Percentiles rank a stretch among this genome's conserved stretches.
These are phyloP conservation scores for Luvunga scandens DNA, from an alignment of 345 rosid species.

Conservation along the genomic window DNA sequence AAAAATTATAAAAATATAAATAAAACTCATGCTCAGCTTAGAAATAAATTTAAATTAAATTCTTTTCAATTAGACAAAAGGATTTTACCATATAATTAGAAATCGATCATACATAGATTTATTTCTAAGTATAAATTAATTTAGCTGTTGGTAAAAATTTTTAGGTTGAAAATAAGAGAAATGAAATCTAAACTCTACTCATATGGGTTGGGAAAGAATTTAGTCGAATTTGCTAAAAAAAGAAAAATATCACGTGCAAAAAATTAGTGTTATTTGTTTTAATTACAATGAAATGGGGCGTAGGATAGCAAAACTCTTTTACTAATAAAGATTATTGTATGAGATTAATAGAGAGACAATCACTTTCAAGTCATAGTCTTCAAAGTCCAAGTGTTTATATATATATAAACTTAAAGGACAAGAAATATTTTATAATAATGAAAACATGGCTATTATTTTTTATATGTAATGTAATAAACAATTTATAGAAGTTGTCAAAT, in stretches of 20 bases:
- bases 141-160: too few species aligned
- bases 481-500: constrained; percentile 17
- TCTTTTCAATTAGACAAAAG: constrained; percentile 4
- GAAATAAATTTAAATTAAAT: too few species aligned
- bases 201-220: too few species aligned
- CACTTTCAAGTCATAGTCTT: constrained; percentile 41
- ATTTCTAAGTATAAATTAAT: too few species aligned
- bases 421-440: constrained; percentile 7
- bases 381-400: constrained; percentile 11
- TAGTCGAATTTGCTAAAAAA: too few species aligned
- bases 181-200: too few species aligned
- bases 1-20: too few species aligned
- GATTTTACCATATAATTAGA: constrained; percentile 5
- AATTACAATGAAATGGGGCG: constrained; percentile 10
- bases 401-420: not conserved
- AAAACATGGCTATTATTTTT: not conserved
- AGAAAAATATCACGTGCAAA: too few species aligned
- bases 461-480: constrained; percentile 7
- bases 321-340: constrained; percentile 8
- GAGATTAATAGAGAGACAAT: constrained; percentile 25
- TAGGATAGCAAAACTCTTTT: constrained; percentile 3
- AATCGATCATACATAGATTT: not conserved
- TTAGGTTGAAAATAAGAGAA: too few species aligned
- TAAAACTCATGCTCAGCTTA: too few species aligned
- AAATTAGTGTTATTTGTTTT: not conserved